Evolutionary conservation across 2,329 filamentous ascomycete species (phyloP).

Genomic region (Diplodia intermedia): DNA sequence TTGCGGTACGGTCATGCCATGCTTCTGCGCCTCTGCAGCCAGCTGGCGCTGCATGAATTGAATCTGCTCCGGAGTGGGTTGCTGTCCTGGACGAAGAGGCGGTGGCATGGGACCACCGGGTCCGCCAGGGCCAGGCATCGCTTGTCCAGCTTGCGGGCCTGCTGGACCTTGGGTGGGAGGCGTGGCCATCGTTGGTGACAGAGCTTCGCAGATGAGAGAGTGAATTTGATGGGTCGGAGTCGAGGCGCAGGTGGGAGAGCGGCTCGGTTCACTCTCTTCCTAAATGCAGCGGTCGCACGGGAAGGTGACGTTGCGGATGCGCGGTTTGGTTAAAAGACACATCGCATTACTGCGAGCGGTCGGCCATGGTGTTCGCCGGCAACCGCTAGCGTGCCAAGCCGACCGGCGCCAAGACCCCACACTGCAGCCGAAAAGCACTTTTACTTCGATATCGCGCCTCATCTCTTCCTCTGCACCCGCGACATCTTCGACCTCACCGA

Average conservation of each 20-base stretch:
- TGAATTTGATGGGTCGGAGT: not conserved
- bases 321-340: slow-evolving; percentile 30
- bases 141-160: slow-evolving; percentile 23
- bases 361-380: slow-evolving; percentile 28
- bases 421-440: slow-evolving; percentile 27
- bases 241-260: not conserved
- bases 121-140: slow-evolving; percentile 20
- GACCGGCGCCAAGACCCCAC: slow-evolving; percentile 27
- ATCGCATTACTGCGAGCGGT: slow-evolving; percentile 31
- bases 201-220: not conserved
- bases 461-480: slow-evolving; percentile 27
- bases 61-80: slow-evolving; percentile 83
- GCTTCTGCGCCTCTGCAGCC: slow-evolving; percentile 80
- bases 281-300: slow-evolving; percentile 4
- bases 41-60: slow-evolving; percentile 82
- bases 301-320: slow-evolving; percentile 6
- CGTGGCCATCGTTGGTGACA: slow-evolving; percentile 20
- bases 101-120: slow-evolving; percentile 32
- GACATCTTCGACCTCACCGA: slow-evolving; percentile 42
- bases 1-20: slow-evolving; percentile 83
- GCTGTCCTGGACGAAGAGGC: slow-evolving; percentile 50
- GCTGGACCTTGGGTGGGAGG: slow-evolving; percentile 21
- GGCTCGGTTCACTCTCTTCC: not conserved
- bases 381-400: slow-evolving; percentile 26
- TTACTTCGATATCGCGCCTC: slow-evolving; percentile 19